Base-by-base conservation (phyloP, 768 basidiomycete genomes). In the Solioccasus polychromus region DNA sequence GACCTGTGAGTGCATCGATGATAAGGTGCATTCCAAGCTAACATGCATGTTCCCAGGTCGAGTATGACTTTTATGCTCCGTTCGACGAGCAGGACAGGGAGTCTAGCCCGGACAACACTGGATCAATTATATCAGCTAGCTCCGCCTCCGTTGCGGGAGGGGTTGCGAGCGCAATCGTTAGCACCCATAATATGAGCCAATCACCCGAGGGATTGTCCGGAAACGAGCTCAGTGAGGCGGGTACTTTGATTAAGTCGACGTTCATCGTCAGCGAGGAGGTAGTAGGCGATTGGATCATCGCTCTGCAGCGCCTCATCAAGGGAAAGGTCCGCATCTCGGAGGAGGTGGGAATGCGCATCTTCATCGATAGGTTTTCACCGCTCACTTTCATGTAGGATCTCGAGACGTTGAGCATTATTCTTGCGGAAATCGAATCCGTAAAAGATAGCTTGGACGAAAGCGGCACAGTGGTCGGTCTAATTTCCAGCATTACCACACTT, bases 231-330 rank as follows among this genome's bases (percentile, higher is more conserved):
- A 18, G 22, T 20, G 42, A 29, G 22, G 38, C n/a, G 2, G 34
- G 14, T 14, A 9, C 32, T 2, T 19, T 26, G 19, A 42, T 28
- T 3, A 44, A 25, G 19, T 18, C 34, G 3, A 23, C 32, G 3
- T 20, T 42, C 5, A 42, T 30, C 1, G 15, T 38, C 12, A 3
- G 11, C 20, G 51, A 50, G 28, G 53, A 53, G 17, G 47, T 49
- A 38, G 20, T 61, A 0, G n/a, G 15, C 1, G 9, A 20, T 22
- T 65, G 64, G 64, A 45, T 55, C n/a, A 0, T 22, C 4, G 51
- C 46, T 12, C 32, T 65, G 25, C 64, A 65, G n/a, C 63, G 65
- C 35, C 65, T 65, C 35, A 19, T 65, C 46, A 65, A 66, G 41
- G 64, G 47, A 1, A 61, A 55, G 39, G 45, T 64, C 26, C 55